Conservation (phyloP, 345 rosid genomes). For the Cochlearia excelsa region DNA sequence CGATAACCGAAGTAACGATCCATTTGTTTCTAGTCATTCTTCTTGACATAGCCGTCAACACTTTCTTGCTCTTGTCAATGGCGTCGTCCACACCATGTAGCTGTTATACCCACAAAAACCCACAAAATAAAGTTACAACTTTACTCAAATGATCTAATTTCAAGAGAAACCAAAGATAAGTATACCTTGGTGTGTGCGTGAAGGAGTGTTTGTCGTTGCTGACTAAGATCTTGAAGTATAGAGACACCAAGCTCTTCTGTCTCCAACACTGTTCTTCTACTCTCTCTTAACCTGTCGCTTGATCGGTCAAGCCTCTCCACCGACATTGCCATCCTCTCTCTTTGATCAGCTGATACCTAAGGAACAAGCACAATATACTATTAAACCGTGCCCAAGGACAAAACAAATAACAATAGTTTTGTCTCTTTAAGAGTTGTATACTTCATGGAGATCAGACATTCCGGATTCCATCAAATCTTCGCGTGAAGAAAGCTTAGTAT, state of each 20-base stretch:
- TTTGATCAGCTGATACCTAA: constrained; percentile 75
- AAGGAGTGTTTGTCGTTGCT: constrained; percentile 82
- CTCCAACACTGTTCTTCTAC: constrained; percentile 85
- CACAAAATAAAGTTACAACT: too few relatives aligned
- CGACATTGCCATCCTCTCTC: constrained; percentile 68
- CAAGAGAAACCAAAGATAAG: too few relatives aligned
- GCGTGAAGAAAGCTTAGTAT: constrained; percentile 49
- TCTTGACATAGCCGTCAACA: too few relatives aligned
- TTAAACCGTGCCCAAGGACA: not conserved
- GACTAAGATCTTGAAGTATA: constrained; percentile 81
- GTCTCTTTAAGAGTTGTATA: constrained; percentile 16
- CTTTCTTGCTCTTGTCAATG: too few relatives aligned
- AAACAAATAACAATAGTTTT: too few relatives aligned
- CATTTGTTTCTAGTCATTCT: too few relatives aligned
- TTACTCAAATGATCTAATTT: too few relatives aligned
- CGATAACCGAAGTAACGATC: too few relatives aligned
- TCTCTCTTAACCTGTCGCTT: constrained; percentile 70
- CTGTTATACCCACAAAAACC: too few relatives aligned
- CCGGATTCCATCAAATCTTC: constrained; percentile 70
- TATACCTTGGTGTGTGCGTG: constrained; percentile 73
- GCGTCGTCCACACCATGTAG: too few relatives aligned
- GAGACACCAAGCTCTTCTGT: constrained; percentile 88
- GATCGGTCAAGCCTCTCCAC: constrained; percentile 77
- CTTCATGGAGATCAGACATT: constrained; percentile 48
- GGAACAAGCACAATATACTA: not conserved